phyloP scores from a whole-genome alignment of 1,284 basidiomycete species.

The Agroathelia rolfsii region DNA sequence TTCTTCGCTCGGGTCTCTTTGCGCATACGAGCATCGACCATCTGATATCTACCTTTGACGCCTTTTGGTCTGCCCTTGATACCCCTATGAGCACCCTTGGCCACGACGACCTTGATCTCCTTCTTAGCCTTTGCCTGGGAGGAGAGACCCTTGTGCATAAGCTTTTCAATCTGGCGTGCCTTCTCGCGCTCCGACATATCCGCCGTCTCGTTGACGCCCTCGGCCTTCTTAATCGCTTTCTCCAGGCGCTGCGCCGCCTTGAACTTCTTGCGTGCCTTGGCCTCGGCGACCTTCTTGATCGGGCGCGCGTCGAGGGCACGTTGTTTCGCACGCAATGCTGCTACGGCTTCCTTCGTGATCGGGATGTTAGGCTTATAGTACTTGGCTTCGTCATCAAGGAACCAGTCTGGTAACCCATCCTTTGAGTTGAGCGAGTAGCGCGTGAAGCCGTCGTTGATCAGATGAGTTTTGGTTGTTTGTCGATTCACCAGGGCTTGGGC shows the following conservation, averaged over 20 bases:
- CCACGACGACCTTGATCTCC: constrained; percentile 85
- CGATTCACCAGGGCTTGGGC: constrained; percentile 92
- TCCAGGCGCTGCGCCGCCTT: constrained; percentile 81
- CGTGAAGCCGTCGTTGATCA: constrained; percentile 95
- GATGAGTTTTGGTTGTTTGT: constrained; percentile 77
- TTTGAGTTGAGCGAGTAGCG: constrained; percentile 88
- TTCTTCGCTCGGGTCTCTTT: constrained; percentile 75
- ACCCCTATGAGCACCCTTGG: constrained; percentile 83
- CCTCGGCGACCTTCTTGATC: constrained; percentile 99
- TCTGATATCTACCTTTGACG: constrained; percentile 86
- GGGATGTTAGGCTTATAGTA: constrained; percentile 93
- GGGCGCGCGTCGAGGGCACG: constrained; percentile 93
- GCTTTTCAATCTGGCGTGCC: constrained; percentile 85
- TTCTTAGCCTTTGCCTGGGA: constrained; percentile 64
- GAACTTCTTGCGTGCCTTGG: constrained; percentile 95
- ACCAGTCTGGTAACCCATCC: constrained; percentile 91
- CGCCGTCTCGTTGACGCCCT: constrained; percentile 83
- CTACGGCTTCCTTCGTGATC: constrained; percentile 92
- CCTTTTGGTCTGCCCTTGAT: constrained; percentile 92
- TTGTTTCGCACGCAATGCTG: constrained; percentile 80
- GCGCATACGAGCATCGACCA: constrained; percentile 84
- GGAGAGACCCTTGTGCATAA: constrained; percentile 75
- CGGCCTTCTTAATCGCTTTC: constrained; percentile 94
- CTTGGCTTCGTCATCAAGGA: constrained; percentile 93
- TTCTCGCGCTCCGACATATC: constrained; percentile 95